Conservation (phyloP, 192 early-diverging fungal species). For the Podochytrium sp. region DNA sequence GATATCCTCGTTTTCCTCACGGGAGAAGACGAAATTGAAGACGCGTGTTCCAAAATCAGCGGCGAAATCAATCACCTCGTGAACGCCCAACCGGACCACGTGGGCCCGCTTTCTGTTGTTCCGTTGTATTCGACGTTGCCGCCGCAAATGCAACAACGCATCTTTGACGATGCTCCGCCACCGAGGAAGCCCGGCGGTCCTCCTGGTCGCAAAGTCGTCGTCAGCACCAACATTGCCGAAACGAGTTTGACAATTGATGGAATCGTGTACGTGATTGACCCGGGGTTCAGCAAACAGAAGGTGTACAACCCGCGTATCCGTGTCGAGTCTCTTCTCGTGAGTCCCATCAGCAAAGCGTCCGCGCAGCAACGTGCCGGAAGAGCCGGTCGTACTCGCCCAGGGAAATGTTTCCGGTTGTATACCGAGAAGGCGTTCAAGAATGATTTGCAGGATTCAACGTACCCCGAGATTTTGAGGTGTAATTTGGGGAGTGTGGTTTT, state of each 20-base stretch:
- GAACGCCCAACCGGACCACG: slow-evolving; percentile 54
- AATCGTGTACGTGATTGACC: slow-evolving; percentile 98
- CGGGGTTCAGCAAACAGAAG: slow-evolving; percentile 99
- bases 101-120: slow-evolving; percentile 84
- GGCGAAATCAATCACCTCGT: slow-evolving; percentile 66
- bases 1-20: slow-evolving; percentile 97
- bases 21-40: slow-evolving; percentile 98
- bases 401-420: slow-evolving; percentile 97
- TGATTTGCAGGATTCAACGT: slow-evolving; percentile 95
- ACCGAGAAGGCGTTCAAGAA: slow-evolving; percentile 94
- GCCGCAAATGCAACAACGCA: slow-evolving; percentile 86
- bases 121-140: slow-evolving; percentile 94
- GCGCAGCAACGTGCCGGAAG: slow-evolving; percentile 97
- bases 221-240: slow-evolving; percentile 98
- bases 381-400: slow-evolving; percentile 96
- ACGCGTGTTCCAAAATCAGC: slow-evolving; percentile 85
- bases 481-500: slow-evolving; percentile 96
- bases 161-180: slow-evolving; percentile 90
- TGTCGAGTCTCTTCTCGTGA: slow-evolving; percentile 93
- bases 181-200: slow-evolving; percentile 76
- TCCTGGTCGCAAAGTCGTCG: slow-evolving; percentile 94
- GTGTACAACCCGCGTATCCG: slow-evolving; percentile 98
- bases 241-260: slow-evolving; percentile 98
- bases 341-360: slow-evolving; percentile 92
- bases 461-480: slow-evolving; percentile 96